These are phyloP conservation scores for Acacia concinna DNA, from an alignment of 331 rosid species.

Conservation along the genomic window DNA sequence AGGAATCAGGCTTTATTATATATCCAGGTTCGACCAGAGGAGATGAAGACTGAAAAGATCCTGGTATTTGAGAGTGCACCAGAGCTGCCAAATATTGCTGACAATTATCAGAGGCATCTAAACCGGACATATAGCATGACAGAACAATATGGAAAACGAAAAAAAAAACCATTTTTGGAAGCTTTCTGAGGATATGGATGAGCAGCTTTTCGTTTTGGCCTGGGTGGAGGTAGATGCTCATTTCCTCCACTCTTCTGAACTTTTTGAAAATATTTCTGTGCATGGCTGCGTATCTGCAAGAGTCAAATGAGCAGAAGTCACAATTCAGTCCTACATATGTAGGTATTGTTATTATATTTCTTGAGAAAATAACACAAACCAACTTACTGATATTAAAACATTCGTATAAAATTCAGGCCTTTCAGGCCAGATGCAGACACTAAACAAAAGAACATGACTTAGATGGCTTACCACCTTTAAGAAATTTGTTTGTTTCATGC, in stretches of 20 bases:
- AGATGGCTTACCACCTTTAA: neutral
- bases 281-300: conserved; percentile 92
- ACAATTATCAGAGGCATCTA: conserved; percentile 31
- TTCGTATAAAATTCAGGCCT: neutral
- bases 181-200: conserved; percentile 99
- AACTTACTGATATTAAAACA: conserved; percentile 1
- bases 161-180: conserved; percentile 64
- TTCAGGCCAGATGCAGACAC: neutral
- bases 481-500: neutral
- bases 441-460: neutral
- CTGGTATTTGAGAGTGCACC: conserved; percentile 53
- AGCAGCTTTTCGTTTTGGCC: conserved; percentile 94
- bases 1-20: conserved; percentile 56
- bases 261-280: conserved; percentile 90
- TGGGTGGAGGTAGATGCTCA: conserved; percentile 98
- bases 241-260: conserved; percentile 92
- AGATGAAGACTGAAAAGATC: conserved; percentile 66
- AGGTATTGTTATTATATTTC: conserved; percentile 5
- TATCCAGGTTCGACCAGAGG: conserved; percentile 68
- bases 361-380: neutral
- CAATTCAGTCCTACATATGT: conserved; percentile 16
- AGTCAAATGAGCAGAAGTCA: conserved; percentile 1
- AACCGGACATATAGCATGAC: neutral
- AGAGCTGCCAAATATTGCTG: conserved; percentile 49
- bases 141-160: conserved; percentile 9